Base-by-base conservation (phyloP, 176 grass and related monocot genomes). In the Ensete glaucum region DNA sequence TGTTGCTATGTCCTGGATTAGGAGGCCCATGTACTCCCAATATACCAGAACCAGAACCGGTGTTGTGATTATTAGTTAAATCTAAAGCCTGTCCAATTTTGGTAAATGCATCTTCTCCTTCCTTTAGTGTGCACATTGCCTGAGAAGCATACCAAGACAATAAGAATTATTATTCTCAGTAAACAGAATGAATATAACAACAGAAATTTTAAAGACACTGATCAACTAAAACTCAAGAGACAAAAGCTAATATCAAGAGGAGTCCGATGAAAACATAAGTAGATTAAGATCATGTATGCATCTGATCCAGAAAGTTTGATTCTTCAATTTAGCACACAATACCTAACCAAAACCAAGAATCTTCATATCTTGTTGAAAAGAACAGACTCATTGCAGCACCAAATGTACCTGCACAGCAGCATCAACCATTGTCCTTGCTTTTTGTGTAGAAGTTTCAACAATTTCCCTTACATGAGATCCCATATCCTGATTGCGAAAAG, bases 371-470 rank as follows among this genome's bases (percentile, higher is more conserved):
- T 43, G 2, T 43, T 43, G 34, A 43, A 43, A 43, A 43, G 34
- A 43, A 43, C 34, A 43, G 34, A 43, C 34, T 43, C 34, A 43
- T 43, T 43, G 5, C 34, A 43, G 34, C 34, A 43, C 34, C 34
- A 43, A 43, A 43, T 43, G 34, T 81, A 99, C 95, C 95, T 94
- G 90, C 67, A 99, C 78, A 85, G 95, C 88, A 76, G 81, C 88
- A 85, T 99, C 86, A 77, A 99, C 90, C 86, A 99, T 94, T 76
- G 79, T 84, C 80, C 81, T 99, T 78, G 95, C 90, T 84, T 76
- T 91, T 80, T 67, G 54, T 52, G 81, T 94, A 9, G 90, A 93
- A 82, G 74, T 91, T 43, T 43, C 34, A 43, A 43, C 34, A 81
- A 94, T 85, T 81, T 99, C 88, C 71, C 89, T 84, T 60, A 89